Conservation (phyloP, 306 rosid genomes). For the Betula pendula region DNA sequence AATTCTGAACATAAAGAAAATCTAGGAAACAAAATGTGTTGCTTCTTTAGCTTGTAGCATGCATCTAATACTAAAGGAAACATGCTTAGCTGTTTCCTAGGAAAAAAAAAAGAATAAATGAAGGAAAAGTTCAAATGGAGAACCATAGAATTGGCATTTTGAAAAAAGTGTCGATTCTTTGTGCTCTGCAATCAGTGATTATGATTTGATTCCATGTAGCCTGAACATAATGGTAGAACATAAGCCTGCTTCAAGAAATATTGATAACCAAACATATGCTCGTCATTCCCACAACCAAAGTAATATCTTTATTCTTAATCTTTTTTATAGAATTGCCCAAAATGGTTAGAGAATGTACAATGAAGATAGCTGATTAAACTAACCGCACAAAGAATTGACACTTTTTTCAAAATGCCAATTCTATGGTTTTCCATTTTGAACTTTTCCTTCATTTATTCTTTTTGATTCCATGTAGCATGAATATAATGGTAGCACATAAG, state of each 20-base stretch:
- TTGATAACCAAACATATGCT: neutral
- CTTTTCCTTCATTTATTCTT: neutral
- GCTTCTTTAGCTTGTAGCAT: neutral
- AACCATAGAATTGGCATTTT: neutral
- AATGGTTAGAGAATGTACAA: neutral
- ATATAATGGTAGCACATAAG: too few species aligned
- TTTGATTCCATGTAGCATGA: too few species aligned
- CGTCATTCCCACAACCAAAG: neutral
- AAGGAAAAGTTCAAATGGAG: neutral
- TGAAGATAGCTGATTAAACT: neutral
- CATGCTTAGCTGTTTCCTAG: conserved; percentile 13
- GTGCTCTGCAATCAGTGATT: neutral
- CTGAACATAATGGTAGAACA: neutral
- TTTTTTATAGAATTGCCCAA: neutral
- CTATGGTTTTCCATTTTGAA: neutral
- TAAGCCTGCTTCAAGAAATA: neutral
- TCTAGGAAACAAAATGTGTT: conserved; percentile 1
- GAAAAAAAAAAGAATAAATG: neutral
- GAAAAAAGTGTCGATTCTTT: neutral
- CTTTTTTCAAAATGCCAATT: neutral
- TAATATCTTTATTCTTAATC: neutral
- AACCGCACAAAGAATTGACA: neutral
- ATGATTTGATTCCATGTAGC: neutral
- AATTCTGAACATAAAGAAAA: conserved; percentile 1
- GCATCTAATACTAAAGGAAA: neutral